Evolutionary conservation across 805 yeast species (phyloP), one percentile per base, ranked within the genome.

Genomic region (Dipodascopsis tothii): DNA sequence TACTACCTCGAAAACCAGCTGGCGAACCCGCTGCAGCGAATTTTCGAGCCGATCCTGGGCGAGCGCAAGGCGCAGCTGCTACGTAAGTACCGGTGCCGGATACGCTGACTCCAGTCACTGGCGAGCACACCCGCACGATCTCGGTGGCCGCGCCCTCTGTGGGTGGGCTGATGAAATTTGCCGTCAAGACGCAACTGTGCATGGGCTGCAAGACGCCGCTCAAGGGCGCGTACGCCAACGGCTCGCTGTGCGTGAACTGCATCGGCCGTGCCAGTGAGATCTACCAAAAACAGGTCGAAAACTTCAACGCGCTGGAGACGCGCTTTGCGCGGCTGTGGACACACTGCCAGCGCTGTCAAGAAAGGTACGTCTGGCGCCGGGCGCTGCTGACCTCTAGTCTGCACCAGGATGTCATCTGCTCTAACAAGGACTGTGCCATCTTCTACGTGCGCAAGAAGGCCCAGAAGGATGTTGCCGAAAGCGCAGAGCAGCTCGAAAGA

Each of bases 271-370:
- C 90, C 0, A 87, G 92, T 1, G 82, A 77, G 54, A 62, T 88
- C 21, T 92, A 86, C 58, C 78, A 86, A n/a, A 77, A 79, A 46
- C 87, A 92, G 7, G 65, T 92, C 37, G 81, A 84, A 3, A 80
- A 77, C 46, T 79, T 88, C 72, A 82, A 86, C 60, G 78, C 77
- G 35, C 65, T 90, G 47, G 95, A 92, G 60, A 74, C 77, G 47
- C 80, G 81, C 55, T 92, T 86, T 57, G 80, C 95, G 2, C 71
- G 94, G 52, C 67, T 92, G 50, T 92, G 99, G 99, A 90, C 97
- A 0, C 95, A 92, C 60, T 94, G 99, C 62, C 99, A 92, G 66
- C 70, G 96, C 46, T 92, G 98, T 63, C 96, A 94, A 56, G 97
- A 97, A 0, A n/a, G n/a, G n/a, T n/a, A n/a, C n/a, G n/a, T n/a